Conservation (phyloP, 371 early-diverging fungal genomes). For the Smittium mucronatum region DNA sequence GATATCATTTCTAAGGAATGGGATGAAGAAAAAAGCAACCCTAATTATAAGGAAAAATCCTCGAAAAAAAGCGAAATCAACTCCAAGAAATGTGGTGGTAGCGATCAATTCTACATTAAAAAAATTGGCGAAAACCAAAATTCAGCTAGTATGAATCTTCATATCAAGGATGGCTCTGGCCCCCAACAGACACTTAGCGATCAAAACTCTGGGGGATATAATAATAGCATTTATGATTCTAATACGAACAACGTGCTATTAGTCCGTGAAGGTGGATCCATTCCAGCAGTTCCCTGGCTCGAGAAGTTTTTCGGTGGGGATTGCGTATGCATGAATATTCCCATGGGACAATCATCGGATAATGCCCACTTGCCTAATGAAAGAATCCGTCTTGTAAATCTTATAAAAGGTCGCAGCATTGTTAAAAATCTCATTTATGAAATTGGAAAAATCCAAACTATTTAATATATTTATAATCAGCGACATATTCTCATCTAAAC, state of each 20-base stretch:
- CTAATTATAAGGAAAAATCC: background rate
- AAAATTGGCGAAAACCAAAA: background rate
- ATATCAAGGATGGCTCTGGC: background rate
- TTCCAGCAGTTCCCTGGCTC: constrained; percentile 68
- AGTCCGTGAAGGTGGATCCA: constrained; percentile 74
- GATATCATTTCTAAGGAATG: constrained; percentile 42
- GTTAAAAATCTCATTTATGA: constrained; percentile 18
- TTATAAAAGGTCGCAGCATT: constrained; percentile 52
- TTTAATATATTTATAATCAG: too few species aligned
- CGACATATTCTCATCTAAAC: too few species aligned
- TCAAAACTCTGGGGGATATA: background rate
- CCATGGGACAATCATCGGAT: constrained; percentile 73
- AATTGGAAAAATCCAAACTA: too few species aligned
- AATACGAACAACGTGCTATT: constrained; percentile 38
- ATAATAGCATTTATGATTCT: background rate
- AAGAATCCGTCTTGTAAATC: constrained; percentile 53
- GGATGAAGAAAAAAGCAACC: constrained; percentile 5
- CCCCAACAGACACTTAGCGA: background rate
- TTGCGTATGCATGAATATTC: constrained; percentile 59
- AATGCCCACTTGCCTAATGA: constrained; percentile 72
- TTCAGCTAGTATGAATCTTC: background rate
- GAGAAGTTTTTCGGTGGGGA: constrained; percentile 48
- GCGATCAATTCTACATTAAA: background rate
- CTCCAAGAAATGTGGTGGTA: too few species aligned
- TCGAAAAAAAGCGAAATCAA: background rate